phyloP scores from a whole-genome alignment of 768 basidiomycete genomes.

The Tremella yokohamensis region DNA sequence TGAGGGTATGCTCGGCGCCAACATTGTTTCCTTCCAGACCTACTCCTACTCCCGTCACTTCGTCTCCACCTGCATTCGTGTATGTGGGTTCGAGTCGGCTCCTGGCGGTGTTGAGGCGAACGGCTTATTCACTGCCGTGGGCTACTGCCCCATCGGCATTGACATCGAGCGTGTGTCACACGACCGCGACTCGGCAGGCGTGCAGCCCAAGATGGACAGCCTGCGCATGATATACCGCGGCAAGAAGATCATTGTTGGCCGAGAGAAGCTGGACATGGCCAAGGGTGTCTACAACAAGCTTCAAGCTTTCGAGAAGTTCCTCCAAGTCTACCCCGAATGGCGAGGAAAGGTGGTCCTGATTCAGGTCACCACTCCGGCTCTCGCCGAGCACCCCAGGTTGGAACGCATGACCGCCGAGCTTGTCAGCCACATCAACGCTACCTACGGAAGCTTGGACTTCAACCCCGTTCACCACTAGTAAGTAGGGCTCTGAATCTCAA shows the following conservation, averaged over 20 bases:
- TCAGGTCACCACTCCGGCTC: conserved; percentile 88
- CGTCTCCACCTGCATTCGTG: conserved; percentile 86
- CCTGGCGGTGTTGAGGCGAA: conserved; percentile 71
- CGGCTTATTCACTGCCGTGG: conserved; percentile 75
- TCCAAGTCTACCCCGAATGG: conserved; percentile 94
- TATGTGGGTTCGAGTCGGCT: conserved; percentile 88
- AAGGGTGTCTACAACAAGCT: conserved; percentile 97
- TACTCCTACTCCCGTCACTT: conserved; percentile 96
- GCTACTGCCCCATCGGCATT: conserved; percentile 91
- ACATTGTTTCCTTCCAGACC: conserved; percentile 91
- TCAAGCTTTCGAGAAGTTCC: conserved; percentile 88
- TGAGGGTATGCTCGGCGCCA: conserved; percentile 96
- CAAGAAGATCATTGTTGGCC: conserved; percentile 96
- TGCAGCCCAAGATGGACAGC: conserved; percentile 84
- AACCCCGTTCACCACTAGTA: conserved; percentile 98
- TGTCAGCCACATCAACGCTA: conserved; percentile 91
- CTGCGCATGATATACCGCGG: conserved; percentile 80
- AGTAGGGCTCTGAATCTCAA: conserved; percentile 50
- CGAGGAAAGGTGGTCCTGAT: conserved; percentile 66
- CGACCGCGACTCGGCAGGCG: conserved; percentile 74
- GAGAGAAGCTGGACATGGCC: conserved; percentile 97
- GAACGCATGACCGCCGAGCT: conserved; percentile 90
- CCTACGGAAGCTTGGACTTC: conserved; percentile 90
- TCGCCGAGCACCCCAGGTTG: conserved; percentile 87
- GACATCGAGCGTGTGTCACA: conserved; percentile 83